Evolutionary conservation across 2,329 filamentous ascomycete genomes (phyloP).

Genomic region (Magnaporthiopsis incrustans): DNA sequence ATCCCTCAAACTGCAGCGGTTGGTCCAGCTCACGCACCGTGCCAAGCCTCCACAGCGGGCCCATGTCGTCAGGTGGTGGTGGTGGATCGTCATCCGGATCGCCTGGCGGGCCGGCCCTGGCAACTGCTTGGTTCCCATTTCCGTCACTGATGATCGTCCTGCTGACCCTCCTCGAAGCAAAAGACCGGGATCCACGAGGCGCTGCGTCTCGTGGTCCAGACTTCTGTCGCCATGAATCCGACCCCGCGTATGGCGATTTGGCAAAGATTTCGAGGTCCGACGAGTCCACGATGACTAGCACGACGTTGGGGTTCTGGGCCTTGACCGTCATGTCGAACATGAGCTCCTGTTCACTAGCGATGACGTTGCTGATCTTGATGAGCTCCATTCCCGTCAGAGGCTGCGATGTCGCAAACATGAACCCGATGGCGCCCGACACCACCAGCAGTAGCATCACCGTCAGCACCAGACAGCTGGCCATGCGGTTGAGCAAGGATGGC

Average conservation of each 20-base stretch:
- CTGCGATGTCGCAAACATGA: constrained; percentile 87
- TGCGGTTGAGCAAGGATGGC: constrained; percentile 59
- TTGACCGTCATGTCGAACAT: constrained; percentile 87
- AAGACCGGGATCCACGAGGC: neutral
- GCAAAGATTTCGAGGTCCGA: constrained; percentile 92
- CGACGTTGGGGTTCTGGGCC: constrained; percentile 87
- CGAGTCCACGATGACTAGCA: constrained; percentile 76
- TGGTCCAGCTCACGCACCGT: constrained; percentile 83
- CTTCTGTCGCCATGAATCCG: constrained; percentile 34
- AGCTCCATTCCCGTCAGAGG: constrained; percentile 74
- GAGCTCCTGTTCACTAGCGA: constrained; percentile 88
- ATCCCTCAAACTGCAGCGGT: constrained; percentile 79
- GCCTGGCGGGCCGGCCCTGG: constrained; percentile 14
- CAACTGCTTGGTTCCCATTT: neutral
- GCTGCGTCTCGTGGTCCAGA: no score
- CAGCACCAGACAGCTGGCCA: constrained; percentile 83
- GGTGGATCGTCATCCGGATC: constrained; percentile 46
- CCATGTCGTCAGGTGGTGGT: constrained; percentile 55
- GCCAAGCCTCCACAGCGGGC: constrained; percentile 86
- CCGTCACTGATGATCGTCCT: neutral
- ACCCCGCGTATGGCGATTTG: constrained; percentile 82
- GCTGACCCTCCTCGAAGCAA: neutral
- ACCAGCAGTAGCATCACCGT: constrained; percentile 73
- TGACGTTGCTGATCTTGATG: constrained; percentile 75
- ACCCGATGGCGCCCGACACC: constrained; percentile 75